Base-by-base conservation (phyloP, 192 early-diverging fungal genomes). In the Dimargaris verticillata region DNA sequence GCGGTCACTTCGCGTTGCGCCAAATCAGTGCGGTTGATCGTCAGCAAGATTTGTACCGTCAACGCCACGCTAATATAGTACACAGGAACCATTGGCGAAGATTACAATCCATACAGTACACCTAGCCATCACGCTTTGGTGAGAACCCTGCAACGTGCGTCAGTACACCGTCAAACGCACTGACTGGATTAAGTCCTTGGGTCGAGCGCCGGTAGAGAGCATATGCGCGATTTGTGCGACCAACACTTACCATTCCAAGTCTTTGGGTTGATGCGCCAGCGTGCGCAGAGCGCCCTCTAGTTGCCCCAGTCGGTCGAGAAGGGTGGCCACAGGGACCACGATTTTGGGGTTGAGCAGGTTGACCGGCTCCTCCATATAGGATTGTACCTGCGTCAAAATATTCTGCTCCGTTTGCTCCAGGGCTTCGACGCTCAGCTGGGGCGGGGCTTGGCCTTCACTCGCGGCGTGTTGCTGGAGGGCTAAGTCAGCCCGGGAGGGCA, bases 11-110 rank as follows among this genome's bases (percentile, higher is more conserved):
- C 83, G 67, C 85, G 83, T 47, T 78, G 82, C 2, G 95, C 95
- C 62, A 96, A 66, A 68, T 96, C 92, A 38, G 83, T 51, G 38
- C 93, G 81, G 69, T 92, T 78, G 60, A 96, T 76, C 53, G 75
- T 74, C 24, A 95, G 64, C 49, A 88, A 87, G 22, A 83, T 80
- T 54, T 89, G 87, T 18, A 88, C 78, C 13, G 83, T 84, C 43
- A 96, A 70, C 0, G 83, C 80, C 44, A 83, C 76, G 69, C 88
- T 90, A 70, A 44, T 33, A 17, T 45, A 60, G 60, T 29, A 14
- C 33, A 38, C 33, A 2, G 7, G 33, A 38, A 38, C 33, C 33
- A 38, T 38, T 38, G 33, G 7, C 33, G 3, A 38, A 7, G 33
- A 5, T 38, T 38, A 7, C 33, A 38, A 7, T 7, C 33, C 33